phyloP scores from a whole-genome alignment of 306 rosid species.

The Argentina anserina region DNA sequence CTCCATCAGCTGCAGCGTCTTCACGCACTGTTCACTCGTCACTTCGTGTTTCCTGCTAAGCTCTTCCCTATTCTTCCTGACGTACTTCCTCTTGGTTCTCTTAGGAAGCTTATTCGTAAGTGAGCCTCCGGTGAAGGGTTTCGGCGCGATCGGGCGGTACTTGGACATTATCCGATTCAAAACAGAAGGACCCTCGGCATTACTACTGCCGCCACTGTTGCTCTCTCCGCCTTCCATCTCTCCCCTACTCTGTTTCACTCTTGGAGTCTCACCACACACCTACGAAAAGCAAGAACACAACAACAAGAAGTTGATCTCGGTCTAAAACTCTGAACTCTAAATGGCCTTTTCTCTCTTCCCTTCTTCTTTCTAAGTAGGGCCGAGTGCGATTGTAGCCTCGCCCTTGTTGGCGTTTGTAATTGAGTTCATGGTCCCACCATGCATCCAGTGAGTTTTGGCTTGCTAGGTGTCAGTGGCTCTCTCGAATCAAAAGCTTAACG shows the following conservation, averaged over 20 bases:
- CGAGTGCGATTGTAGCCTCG: neutral
- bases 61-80: conserved; percentile 27
- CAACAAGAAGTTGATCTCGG: too few species aligned
- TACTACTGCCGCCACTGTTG: neutral
- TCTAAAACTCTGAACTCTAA: too few species aligned
- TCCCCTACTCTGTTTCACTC: neutral
- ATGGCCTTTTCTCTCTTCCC: neutral
- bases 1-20: conserved; percentile 37
- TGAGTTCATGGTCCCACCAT: neutral
- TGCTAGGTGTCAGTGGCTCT: neutral
- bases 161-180: conserved; percentile 42
- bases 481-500: neutral
- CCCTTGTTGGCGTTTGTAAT: neutral
- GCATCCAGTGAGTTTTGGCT: neutral
- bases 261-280: neutral
- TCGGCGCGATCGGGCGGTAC: conserved; percentile 80
- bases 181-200: neutral
- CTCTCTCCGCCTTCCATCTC: neutral
- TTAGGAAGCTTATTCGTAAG: neutral
- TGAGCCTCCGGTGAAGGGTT: conserved; percentile 36
- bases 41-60: neutral
- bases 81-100: conserved; percentile 60
- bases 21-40: too few species aligned
- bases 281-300: too few species aligned
- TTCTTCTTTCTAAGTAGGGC: neutral